A percentile compares a stretch with the other conserved stretches of the same genome.
Conservation (phyloP, 2,329 filamentous ascomycete species). For the Zarea fungicola region DNA sequence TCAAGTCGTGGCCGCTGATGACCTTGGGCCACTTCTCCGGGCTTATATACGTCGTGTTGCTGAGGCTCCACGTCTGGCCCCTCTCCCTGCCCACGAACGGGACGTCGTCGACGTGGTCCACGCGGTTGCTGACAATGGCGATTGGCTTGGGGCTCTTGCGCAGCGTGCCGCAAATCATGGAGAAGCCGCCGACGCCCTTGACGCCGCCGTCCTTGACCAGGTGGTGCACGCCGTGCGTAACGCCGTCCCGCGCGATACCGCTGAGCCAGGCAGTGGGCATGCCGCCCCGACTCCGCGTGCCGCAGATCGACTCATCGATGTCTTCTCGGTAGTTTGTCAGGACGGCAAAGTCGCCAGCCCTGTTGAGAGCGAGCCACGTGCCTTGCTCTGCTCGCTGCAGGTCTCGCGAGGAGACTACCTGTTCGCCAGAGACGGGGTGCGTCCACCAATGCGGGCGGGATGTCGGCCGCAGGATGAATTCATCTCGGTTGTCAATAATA, state of each 20-base stretch:
- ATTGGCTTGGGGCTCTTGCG: conserved; percentile 44
- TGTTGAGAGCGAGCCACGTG: conserved; percentile 61
- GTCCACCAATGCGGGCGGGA: conserved; percentile 61
- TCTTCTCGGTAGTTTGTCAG: conserved; percentile 63
- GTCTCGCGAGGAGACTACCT: conserved; percentile 56
- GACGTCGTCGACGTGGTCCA: conserved; percentile 46
- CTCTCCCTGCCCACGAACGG: conserved; percentile 51
- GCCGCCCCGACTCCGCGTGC: conserved; percentile 50
- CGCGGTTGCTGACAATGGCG: conserved; percentile 59
- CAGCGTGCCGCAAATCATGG: conserved; percentile 60
- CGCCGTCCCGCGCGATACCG: conserved; percentile 40
- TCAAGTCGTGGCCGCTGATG: conserved; percentile 42
- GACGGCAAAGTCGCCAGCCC: conserved; percentile 54
- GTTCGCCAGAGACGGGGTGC: conserved; percentile 34
- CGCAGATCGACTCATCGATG: conserved; percentile 31
- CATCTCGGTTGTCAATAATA: conserved; percentile 73
- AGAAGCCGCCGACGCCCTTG: conserved; percentile 61
- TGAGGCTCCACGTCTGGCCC: conserved; percentile 52
- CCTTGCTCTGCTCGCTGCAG: conserved; percentile 57
- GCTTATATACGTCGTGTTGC: conserved; percentile 55
- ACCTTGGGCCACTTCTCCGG: conserved; percentile 58
- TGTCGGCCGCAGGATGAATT: conserved; percentile 61
- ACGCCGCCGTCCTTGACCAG: conserved; percentile 49
- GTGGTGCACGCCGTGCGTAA: conserved; percentile 45
- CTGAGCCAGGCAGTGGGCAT: conserved; percentile 61